A percentile compares a stretch with the other conserved stretches of the same genome.
These are phyloP conservation scores for Aegilops bicornis DNA, from an alignment of 176 grass and related monocot genomes.

Conservation along the genomic window DNA sequence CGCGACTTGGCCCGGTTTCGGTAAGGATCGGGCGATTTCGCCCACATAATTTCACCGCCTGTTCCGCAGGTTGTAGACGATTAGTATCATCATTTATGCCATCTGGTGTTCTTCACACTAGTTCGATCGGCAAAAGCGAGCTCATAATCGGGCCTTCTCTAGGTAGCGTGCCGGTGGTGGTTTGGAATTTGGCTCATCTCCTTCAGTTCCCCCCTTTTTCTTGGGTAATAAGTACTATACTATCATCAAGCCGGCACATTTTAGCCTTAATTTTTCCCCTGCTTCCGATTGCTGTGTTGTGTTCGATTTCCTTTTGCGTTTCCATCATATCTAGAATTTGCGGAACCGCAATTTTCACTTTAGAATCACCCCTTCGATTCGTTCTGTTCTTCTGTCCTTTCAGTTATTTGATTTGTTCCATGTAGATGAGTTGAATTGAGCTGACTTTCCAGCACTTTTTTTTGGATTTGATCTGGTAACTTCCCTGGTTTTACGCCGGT, in stretches of 20 bases:
- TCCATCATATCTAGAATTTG: conserved; percentile 10
- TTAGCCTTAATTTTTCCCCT: neutral
- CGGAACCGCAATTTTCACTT: neutral
- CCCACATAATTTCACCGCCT: neutral
- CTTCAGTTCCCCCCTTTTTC: neutral
- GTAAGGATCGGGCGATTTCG: neutral
- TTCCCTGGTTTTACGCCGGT: neutral
- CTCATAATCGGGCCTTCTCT: neutral
- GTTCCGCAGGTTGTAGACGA: too few relatives aligned
- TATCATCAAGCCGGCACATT: conserved; percentile 17
- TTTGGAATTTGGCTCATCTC: neutral
- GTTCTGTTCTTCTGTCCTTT: neutral
- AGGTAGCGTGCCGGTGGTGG: neutral
- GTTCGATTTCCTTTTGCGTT: neutral
- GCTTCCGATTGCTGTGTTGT: neutral
- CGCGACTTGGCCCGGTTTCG: neutral
- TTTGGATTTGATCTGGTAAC: conserved; percentile 2
- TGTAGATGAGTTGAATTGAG: conserved; percentile 5
- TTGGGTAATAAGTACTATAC: neutral
- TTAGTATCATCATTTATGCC: neutral
- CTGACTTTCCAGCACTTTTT: neutral
- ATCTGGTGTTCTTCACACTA: neutral
- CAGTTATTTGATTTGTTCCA: neutral
- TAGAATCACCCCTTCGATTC: neutral
- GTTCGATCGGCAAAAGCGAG: neutral